Evolutionary conservation across 2,329 filamentous ascomycete genomes (phyloP).

Genomic region (Cryphonectria parasitica): DNA sequence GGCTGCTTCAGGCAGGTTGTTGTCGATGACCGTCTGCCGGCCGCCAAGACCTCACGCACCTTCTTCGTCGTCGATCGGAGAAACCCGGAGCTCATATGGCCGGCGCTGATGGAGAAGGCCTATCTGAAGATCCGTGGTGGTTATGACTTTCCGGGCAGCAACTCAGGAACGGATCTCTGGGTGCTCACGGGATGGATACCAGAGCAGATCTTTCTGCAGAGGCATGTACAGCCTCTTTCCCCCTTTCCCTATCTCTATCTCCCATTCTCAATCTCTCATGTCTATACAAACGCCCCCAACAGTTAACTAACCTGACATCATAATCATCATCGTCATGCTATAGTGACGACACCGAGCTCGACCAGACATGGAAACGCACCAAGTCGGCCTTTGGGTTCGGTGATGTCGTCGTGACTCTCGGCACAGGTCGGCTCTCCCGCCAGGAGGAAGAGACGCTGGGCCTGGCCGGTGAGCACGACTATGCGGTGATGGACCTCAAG

Average conservation of each 20-base stretch:
- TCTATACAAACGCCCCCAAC: no score
- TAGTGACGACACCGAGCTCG: slow-evolving; percentile 77
- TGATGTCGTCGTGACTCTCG: slow-evolving; percentile 86
- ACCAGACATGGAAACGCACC: slow-evolving; percentile 78
- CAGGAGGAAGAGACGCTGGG: slow-evolving; percentile 81
- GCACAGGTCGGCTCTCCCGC: slow-evolving; percentile 79
- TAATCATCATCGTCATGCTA: not conserved
- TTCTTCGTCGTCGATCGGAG: slow-evolving; percentile 87
- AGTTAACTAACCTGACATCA: not conserved
- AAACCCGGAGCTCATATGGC: slow-evolving; percentile 84
- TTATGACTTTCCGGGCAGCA: slow-evolving; percentile 97
- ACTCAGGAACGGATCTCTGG: slow-evolving; percentile 93
- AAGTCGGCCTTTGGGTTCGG: slow-evolving; percentile 74
- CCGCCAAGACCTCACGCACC: slow-evolving; percentile 72
- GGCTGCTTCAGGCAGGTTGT: slow-evolving; percentile 85
- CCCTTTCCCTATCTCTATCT: no score
- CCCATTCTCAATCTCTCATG: no score
- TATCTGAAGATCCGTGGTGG: slow-evolving; percentile 94
- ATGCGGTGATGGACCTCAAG: slow-evolving; percentile 79
- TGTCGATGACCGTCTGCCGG: slow-evolving; percentile 86
- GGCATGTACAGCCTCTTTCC: slow-evolving; percentile 45
- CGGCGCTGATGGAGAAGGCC: slow-evolving; percentile 90
- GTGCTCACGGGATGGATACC: slow-evolving; percentile 95
- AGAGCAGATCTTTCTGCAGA: slow-evolving; percentile 89
- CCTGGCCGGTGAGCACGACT: slow-evolving; percentile 89